Conservation (phyloP, 2,329 filamentous ascomycete genomes). For the Arthrobotrys sinensis region DNA sequence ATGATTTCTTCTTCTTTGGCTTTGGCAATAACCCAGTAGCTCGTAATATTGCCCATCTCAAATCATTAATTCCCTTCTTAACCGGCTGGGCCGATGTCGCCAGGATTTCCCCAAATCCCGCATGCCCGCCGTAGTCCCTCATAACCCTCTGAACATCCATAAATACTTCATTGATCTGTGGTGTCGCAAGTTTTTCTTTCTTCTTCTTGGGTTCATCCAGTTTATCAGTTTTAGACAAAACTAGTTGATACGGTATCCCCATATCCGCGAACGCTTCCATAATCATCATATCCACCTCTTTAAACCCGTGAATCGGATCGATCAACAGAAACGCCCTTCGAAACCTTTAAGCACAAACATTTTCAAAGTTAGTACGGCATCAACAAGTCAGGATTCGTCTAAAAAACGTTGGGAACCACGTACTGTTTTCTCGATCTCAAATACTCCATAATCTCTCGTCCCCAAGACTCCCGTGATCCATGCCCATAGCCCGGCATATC, state of each 20-base stretch:
- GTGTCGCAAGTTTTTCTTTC: constrained; percentile 65
- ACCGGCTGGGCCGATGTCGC: constrained; percentile 71
- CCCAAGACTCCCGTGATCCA: constrained; percentile 76
- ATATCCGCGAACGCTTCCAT: constrained; percentile 73
- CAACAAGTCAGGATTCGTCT: background rate
- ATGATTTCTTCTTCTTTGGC: constrained; percentile 64
- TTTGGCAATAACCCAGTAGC: constrained; percentile 73
- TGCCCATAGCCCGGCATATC: constrained; percentile 82
- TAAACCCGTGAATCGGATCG: constrained; percentile 76
- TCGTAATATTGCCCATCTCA: constrained; percentile 77
- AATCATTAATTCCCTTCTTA: constrained; percentile 74
- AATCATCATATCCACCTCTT: constrained; percentile 74
- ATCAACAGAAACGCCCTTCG: constrained; percentile 77
- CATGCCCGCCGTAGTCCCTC: constrained; percentile 67
- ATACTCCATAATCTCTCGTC: constrained; percentile 79
- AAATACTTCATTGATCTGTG: constrained; percentile 66
- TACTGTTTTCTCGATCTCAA: constrained; percentile 74
- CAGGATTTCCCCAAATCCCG: constrained; percentile 74
- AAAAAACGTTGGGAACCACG: constrained; percentile 62
- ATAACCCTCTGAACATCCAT: constrained; percentile 67
- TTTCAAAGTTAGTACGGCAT: background rate
- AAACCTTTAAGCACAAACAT: constrained; percentile 67
- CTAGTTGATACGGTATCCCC: constrained; percentile 76
- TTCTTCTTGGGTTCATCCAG: constrained; percentile 66
- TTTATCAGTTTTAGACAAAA: constrained; percentile 78